Percentiles rank a stretch among this genome's conserved stretches.
Conservation (phyloP, 139 green algal genomes). For the Chlorella sp. region DNA sequence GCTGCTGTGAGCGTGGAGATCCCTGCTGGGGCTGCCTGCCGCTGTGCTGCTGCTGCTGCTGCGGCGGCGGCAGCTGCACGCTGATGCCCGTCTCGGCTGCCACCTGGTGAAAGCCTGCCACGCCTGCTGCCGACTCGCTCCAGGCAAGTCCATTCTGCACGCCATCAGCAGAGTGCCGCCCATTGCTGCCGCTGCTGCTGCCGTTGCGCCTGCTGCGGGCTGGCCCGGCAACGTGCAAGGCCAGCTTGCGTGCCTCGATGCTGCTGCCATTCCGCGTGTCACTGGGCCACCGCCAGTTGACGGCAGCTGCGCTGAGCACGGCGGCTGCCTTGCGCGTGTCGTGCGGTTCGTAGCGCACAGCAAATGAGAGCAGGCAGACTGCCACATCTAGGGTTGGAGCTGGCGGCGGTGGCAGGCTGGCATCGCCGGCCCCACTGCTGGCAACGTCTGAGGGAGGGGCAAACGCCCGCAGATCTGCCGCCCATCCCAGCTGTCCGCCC, state of each 20-base stretch:
- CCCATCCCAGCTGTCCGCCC: not conserved
- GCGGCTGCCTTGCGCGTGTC: not conserved
- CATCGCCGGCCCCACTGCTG: not conserved
- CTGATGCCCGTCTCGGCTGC: constrained; percentile 6
- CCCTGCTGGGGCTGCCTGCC: not conserved
- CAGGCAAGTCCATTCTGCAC: not conserved
- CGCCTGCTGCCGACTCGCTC: not conserved
- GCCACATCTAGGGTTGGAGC: not conserved
- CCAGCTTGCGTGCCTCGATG: not conserved
- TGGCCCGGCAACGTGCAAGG: not conserved
- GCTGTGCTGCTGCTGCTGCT: not conserved
- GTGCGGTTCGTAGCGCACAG: constrained; percentile 3
- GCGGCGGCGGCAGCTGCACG: not conserved
- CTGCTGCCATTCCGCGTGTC: not conserved
- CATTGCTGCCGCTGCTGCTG: not conserved
- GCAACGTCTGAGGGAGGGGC: no score
- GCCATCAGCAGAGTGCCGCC: not conserved
- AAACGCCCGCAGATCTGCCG: not conserved
- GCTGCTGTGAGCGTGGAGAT: no score
- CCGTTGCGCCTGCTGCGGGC: no score
- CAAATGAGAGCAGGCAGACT: not conserved
- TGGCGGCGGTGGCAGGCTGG: not conserved
- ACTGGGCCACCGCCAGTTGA: not conserved
- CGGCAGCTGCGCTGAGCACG: not conserved
- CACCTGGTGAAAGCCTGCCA: constrained; percentile 27